Base-by-base conservation (phyloP, 768 basidiomycete genomes). In the Trametes gibbosa region DNA sequence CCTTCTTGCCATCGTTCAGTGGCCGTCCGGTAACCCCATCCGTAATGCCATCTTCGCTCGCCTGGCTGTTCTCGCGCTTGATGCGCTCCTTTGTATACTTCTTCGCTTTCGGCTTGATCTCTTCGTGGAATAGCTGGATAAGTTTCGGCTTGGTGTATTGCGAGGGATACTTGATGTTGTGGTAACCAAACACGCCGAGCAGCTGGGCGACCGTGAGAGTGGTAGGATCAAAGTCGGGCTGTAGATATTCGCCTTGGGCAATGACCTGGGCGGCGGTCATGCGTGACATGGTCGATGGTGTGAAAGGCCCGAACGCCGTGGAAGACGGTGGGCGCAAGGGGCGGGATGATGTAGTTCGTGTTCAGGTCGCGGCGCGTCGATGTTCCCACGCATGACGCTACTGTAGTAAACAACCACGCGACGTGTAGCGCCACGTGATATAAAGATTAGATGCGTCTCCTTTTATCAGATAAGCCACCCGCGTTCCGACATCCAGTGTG, bases 1-100 rank as follows among this genome's bases (percentile, higher is more conserved):
- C 85, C 76, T 79, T 81, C 48, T 70, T 66, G 49, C 72, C 75
- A 45, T 74, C 78, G 65, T 72, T 77, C 59, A 93, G 71, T 35
- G 81, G 86, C 69, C 80, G 72, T n/a, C 92, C 92, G 7, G 92
- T 92, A n/a, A 85, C 62, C 21, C 92, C 92, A 70, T 94, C 89
- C 39, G 77, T 84, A 52, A 94, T 93, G 5, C 91, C 92, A 56
- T 90, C 86, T 60, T 90, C 88, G 66, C 90, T 92, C 5, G 92
- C 85, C 50, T 80, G 71, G 63, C 88, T 91, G 51, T 84, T 85
- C 70, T 84, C 81, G 62, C 78, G 82, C 74, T 83, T 84, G 39
- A 85, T 57, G 46, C 84, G 77, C 62, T 92, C 86, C 59, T 79
- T 84, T 70, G 81, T 85, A 56, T 88, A 74, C 63, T 83, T 84